These are phyloP conservation scores for Quercus wislizeni DNA, from an alignment of 306 rosid species.

Conservation along the genomic window DNA sequence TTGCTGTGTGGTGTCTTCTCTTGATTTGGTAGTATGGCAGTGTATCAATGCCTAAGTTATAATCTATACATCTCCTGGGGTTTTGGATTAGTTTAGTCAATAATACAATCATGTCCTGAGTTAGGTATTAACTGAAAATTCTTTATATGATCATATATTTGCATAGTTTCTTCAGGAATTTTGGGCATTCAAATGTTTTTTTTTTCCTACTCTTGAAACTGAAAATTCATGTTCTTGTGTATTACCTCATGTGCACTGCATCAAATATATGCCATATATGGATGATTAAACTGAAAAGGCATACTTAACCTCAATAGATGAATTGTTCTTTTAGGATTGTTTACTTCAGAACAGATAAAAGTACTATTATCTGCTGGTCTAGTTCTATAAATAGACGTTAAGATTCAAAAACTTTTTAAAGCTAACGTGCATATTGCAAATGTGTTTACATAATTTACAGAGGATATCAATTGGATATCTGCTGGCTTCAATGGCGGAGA, in stretches of 20 bases:
- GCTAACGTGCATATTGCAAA: conserved; percentile 1
- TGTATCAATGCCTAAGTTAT: neutral
- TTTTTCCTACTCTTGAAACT: too few species aligned
- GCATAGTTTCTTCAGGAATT: neutral
- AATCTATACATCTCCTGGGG: neutral
- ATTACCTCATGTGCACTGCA: neutral
- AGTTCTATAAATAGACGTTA: conserved; percentile 13
- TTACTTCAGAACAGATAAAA: neutral
- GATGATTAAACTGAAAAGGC: neutral
- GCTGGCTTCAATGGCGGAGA: conserved; percentile 67
- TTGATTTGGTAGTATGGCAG: neutral
- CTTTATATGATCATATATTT: neutral
- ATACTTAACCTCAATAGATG: neutral
- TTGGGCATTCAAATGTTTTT: neutral
- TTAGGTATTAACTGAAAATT: neutral
- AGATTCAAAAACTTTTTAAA: neutral
- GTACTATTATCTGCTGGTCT: conserved; percentile 9
- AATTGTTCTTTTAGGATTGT: neutral
- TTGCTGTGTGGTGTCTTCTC: neutral
- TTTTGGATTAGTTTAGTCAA: neutral
- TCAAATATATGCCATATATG: neutral
- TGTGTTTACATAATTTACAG: conserved; percentile 37
- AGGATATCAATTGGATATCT: conserved; percentile 79
- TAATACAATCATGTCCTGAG: neutral
- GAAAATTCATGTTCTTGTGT: neutral